Base-by-base conservation (phyloP, 306 rosid genomes). In the Dalbergia cochinchinensis region DNA sequence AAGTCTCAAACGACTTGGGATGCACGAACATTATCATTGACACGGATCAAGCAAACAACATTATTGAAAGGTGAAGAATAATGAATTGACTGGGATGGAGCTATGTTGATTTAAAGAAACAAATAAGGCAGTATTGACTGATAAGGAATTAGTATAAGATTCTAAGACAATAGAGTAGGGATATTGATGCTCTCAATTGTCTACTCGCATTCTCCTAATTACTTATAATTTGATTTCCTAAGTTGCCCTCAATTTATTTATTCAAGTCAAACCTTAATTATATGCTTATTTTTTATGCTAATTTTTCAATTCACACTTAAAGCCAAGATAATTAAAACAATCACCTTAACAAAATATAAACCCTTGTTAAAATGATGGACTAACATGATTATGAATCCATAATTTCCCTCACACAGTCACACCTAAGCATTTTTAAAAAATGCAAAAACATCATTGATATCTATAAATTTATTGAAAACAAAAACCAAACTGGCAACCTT, bases 61-160 rank as follows among this genome's bases (percentile, higher is more conserved):
- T 9, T 20, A 59, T 59, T 8, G 7, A 26, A 60, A 60, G n/a
- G 1, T 31, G 65, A 60, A 7, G 60, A 60, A 59, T 4, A 22
- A 10, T 7, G 10, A 60, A 60, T 60, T 60, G 39, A 11, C 14
- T 42, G 41, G 7, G 33, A 41, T 13, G 78, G 41, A 57, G 67
- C 61, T 73, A 19, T 4, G 42, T 73, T 41, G 78, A 57, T 12
- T 18, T 10, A 39, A 73, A n/a, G 15, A 39, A 58, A 57, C 37
- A 55, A 53, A 42, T 14, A 15, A 58, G 45, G 33, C 44, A 74
- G 77, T 37, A 54, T 54, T 6, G 41, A 71, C 5, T 54, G 7
- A 16, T 37, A 26, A 35, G 64, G 37, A 34, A 34, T 51, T 53
- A 58, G n/a, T 19, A 73, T 37, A 19, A 55, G 77, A 39, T 73